These are phyloP conservation scores for Eucalyptus regnans DNA, from an alignment of 345 rosid genomes.

Conservation along the genomic window DNA sequence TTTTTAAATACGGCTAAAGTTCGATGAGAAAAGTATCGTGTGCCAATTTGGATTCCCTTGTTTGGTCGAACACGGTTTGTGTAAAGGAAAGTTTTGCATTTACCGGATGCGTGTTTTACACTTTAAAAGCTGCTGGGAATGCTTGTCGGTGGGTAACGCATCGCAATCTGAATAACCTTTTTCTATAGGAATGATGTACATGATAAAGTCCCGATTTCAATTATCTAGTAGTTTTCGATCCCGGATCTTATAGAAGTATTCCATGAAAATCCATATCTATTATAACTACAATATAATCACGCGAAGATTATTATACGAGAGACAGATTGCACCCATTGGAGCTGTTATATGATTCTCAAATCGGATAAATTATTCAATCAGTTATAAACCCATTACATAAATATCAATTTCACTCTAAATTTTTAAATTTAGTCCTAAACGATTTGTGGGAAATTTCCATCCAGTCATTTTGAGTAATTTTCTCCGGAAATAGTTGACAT, in stretches of 20 bases:
- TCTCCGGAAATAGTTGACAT: neutral
- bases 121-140: neutral
- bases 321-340: neutral
- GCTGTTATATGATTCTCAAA: neutral
- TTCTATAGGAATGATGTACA: neutral
- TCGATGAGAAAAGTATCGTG: neutral
- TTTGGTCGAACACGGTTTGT: neutral
- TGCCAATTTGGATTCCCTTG: neutral
- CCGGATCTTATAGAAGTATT: neutral
- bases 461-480: neutral
- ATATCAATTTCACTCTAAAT: neutral
- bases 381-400: fast-evolving
- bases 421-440: neutral
- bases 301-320: neutral
- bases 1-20: too few species aligned
- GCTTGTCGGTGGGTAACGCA: neutral
- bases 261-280: neutral
- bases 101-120: neutral
- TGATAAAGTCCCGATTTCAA: neutral
- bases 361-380: neutral
- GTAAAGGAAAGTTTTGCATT: neutral
- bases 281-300: neutral
- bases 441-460: neutral
- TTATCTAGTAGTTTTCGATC: neutral
- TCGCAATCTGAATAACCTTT: neutral